These are phyloP conservation scores for Plectranthus barbatus DNA, from an alignment of 257 asterid species.

Conservation along the genomic window DNA sequence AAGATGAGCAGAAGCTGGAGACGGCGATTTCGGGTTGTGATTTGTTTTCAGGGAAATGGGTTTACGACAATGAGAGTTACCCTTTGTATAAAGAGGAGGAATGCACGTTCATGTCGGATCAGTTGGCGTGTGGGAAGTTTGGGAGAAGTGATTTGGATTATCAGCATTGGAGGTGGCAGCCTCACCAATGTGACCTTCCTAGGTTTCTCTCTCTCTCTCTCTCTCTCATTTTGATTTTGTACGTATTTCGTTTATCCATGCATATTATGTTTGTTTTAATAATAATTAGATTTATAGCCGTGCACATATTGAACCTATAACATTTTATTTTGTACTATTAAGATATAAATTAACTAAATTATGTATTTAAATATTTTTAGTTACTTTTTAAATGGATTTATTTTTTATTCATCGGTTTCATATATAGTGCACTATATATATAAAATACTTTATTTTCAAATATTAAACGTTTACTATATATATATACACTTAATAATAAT, in stretches of 20 bases:
- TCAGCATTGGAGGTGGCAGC: slow-evolving; percentile 91
- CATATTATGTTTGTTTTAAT: background rate
- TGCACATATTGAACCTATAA: too few species aligned
- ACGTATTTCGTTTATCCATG: background rate
- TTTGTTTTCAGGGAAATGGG: slow-evolving; percentile 80
- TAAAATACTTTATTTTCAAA: too few species aligned
- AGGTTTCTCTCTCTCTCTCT: slow-evolving; percentile 17
- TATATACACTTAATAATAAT: too few species aligned
- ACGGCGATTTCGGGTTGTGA: slow-evolving; percentile 37
- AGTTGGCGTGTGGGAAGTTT: slow-evolving; percentile 73
- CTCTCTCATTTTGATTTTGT: background rate
- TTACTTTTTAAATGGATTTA: too few species aligned
- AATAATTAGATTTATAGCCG: too few species aligned
- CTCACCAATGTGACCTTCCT: slow-evolving; percentile 53
- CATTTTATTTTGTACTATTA: too few species aligned
- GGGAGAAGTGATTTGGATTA: slow-evolving; percentile 55
- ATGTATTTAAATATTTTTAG: too few species aligned
- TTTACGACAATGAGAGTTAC: slow-evolving; percentile 51
- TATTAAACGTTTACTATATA: too few species aligned
- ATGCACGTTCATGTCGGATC: slow-evolving; percentile 92
- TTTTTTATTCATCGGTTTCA: too few species aligned
- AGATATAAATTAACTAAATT: too few species aligned
- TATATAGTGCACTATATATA: too few species aligned
- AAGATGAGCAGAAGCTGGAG: background rate
- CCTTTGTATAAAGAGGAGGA: slow-evolving; percentile 68